Base-by-base conservation (phyloP, 768 basidiomycete genomes). In the Leccinum uliginosum region DNA sequence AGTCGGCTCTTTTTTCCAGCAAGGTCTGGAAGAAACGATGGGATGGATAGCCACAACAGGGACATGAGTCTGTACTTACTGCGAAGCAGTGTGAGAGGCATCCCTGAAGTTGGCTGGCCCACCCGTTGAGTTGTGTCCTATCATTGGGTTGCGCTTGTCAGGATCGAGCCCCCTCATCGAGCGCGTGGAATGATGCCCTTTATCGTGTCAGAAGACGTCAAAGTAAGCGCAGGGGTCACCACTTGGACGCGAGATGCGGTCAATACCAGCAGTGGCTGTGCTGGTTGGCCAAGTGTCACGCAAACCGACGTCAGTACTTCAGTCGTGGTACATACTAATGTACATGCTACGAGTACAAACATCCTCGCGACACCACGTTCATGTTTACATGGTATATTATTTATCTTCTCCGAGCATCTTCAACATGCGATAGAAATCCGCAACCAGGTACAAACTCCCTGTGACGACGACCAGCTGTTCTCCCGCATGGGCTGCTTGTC, bases 381-480 rank as follows among this genome's bases (percentile, higher is more conserved):
- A 40, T 5, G 11, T 46, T 46, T 26, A 46, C 14, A 21, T 17
- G 46, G 46, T 47, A 54, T 32, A 21, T 24, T 3, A 15, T 8
- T 24, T 7, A 19, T 47, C 47, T 50, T 38, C 57, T 46, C 30
- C 59, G 17, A 68, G 56, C 23, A 24, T 8, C 49, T 51, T 48
- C 35, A 70, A 12, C 27, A 86, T 62, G 55, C 93, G 76, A 75
- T 96, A 97, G 54, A 95, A 84, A 74, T 98, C 96, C 10, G 93
- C 93, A 1, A 93, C 91, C 38, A 98, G 81, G 73, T 99, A 99
- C 64, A 98, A 70, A 73, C 97, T 98, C 38, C 96, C 97, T 23
- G 92, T 87, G 1, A 96, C 66, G 11, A 97, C 80, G 0, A 89
- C 80, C 52, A 93, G 65, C n/a, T 74, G 71, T 26, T 75, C 65